A percentile compares a stretch with the other conserved stretches of the same genome.
phyloP scores from a whole-genome alignment of 352 stramenopile genomes.

The Pythium vanterpoolii region DNA sequence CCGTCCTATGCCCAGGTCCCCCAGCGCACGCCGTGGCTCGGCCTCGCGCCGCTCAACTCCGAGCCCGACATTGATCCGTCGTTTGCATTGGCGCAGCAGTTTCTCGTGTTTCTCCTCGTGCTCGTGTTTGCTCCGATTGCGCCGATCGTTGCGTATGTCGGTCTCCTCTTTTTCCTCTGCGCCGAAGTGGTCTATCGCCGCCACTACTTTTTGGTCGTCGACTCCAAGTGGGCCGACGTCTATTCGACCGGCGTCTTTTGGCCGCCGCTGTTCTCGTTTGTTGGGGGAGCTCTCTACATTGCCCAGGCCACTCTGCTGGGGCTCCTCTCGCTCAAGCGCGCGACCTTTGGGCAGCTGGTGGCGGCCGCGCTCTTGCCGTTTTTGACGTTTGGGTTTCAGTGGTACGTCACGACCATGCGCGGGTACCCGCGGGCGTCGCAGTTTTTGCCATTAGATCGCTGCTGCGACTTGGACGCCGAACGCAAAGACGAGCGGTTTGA shows the following conservation, averaged over 20 bases:
- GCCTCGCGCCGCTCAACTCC: conserved; percentile 49
- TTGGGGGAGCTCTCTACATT: conserved; percentile 59
- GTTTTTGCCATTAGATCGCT: conserved; percentile 62
- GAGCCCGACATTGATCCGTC: conserved; percentile 51
- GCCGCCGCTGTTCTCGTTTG: conserved; percentile 63
- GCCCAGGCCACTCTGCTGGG: conserved; percentile 63
- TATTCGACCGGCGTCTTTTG: conserved; percentile 67
- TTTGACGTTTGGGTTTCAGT: conserved; percentile 60
- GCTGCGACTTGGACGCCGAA: conserved; percentile 56
- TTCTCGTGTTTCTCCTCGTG: conserved; percentile 70
- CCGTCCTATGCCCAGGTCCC: conserved; percentile 50
- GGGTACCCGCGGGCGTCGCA: conserved; percentile 41
- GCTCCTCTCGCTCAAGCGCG: conserved; percentile 63
- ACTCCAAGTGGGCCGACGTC: conserved; percentile 46
- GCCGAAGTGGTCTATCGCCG: conserved; percentile 69
- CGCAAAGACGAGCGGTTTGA: conserved; percentile 50
- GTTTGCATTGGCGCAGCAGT: conserved; percentile 61
- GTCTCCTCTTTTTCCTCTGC: conserved; percentile 59
- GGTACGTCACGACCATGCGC: conserved; percentile 54
- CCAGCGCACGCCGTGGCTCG: conserved; percentile 47
- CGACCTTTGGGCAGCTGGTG: conserved; percentile 39
- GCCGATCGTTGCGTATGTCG: conserved; percentile 63
- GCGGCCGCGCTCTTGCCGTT: conserved; percentile 42
- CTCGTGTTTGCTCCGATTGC: conserved; percentile 71
- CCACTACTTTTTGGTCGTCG: conserved; percentile 68